Evolutionary conservation across 225 moss, liverwort and hornwort species (phyloP).

Genomic region (Bryoerythrophyllum caledonicum): DNA sequence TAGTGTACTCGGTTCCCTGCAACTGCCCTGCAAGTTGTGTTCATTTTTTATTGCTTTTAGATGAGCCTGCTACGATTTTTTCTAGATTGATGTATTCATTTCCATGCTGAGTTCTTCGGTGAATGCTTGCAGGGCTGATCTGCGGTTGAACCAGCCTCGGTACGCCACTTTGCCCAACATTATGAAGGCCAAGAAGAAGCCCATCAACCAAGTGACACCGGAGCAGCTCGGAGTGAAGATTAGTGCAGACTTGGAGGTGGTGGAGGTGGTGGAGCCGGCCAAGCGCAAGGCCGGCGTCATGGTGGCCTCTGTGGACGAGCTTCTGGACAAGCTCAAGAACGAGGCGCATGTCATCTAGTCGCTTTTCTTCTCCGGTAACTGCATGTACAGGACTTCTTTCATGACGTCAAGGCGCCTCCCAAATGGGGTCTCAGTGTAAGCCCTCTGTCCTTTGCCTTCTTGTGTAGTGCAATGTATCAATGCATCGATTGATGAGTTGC

Average conservation of each 20-base stretch:
- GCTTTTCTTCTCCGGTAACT: background rate
- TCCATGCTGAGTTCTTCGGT: background rate
- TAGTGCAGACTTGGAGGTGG: slow-evolving; percentile 60
- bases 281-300: slow-evolving; percentile 87
- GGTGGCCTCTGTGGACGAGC: slow-evolving; percentile 87
- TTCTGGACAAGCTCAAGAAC: slow-evolving; percentile 89
- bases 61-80: background rate
- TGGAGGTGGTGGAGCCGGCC: slow-evolving; percentile 81
- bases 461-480: background rate
- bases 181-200: slow-evolving; percentile 97
- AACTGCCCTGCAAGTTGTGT: too few species aligned
- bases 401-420: background rate
- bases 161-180: slow-evolving; percentile 97
- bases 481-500: slow-evolving; percentile 13
- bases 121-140: slow-evolving; percentile 61
- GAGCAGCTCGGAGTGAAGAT: slow-evolving; percentile 81
- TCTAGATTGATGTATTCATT: background rate
- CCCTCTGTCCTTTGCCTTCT: background rate
- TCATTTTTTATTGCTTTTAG: too few species aligned
- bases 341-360: slow-evolving; percentile 70
- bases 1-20: too few species aligned
- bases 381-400: slow-evolving; percentile 4
- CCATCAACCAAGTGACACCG: slow-evolving; percentile 75
- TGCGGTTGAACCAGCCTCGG: slow-evolving; percentile 87
- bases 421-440: slow-evolving; percentile 13